These are phyloP conservation scores for Salix caprea DNA, from an alignment of 345 rosid genomes.

Conservation along the genomic window DNA sequence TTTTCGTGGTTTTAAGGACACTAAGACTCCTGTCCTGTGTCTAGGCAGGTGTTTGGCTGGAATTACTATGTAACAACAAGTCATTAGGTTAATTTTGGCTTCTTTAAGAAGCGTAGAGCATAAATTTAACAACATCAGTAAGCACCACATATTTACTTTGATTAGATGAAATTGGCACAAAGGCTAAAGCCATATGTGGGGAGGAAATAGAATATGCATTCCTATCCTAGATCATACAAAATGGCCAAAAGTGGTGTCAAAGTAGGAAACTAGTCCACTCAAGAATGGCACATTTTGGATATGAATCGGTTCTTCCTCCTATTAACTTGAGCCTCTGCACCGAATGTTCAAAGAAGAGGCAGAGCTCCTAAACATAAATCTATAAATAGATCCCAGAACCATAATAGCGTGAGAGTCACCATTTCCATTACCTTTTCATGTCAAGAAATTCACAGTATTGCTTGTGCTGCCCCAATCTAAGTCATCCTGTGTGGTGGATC, in stretches of 20 bases:
- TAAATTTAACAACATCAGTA: not conserved
- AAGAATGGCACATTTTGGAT: too few species aligned
- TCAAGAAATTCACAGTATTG: too few species aligned
- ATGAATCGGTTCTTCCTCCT: too few species aligned
- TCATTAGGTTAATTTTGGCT: not conserved
- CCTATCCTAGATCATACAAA: not conserved
- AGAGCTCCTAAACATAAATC: too few species aligned
- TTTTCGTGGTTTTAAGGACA: slow-evolving; percentile 95
- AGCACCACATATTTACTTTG: not conserved
- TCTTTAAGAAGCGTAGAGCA: too few species aligned
- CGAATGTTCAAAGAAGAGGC: too few species aligned
- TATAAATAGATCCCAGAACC: too few species aligned
- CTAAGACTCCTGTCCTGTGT: slow-evolving; percentile 80
- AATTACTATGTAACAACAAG: not conserved
- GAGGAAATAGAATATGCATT: not conserved
- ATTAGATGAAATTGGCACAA: not conserved
- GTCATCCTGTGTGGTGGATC: too few species aligned
- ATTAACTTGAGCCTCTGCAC: too few species aligned
- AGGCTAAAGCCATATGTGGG: not conserved
- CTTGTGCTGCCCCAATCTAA: too few species aligned
- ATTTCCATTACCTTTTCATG: too few species aligned
- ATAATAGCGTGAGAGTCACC: too few species aligned
- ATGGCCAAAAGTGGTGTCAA: not conserved
- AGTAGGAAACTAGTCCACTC: not conserved
- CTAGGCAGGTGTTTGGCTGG: slow-evolving; percentile 51